Evolutionary conservation across 2,329 filamentous ascomycete genomes (phyloP).

Genomic region (Pseudogymnoascus sp.): DNA sequence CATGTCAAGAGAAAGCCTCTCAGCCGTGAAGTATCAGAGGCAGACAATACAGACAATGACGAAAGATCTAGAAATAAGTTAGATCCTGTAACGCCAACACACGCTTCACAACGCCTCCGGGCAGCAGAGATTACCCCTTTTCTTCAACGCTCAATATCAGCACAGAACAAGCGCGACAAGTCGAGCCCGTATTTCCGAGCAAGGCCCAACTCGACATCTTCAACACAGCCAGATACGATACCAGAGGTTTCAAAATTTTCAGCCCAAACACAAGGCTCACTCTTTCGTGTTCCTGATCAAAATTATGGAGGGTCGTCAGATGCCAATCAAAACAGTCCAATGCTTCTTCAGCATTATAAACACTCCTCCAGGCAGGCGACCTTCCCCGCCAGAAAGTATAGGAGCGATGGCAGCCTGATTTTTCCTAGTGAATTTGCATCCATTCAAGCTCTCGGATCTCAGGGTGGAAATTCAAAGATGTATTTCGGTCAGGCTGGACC

Average conservation of each 20-base stretch:
- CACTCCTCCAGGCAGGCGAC: background rate
- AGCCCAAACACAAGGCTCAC: too few relatives aligned
- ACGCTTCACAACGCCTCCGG: background rate
- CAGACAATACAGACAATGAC: background rate
- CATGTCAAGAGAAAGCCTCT: background rate
- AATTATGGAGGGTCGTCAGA: background rate
- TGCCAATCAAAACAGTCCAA: background rate
- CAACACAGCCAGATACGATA: background rate
- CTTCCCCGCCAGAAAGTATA: background rate
- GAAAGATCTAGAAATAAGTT: background rate
- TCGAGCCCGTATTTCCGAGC: constrained; percentile 1
- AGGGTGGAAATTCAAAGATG: background rate
- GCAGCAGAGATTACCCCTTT: background rate
- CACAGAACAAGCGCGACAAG: constrained; percentile 5
- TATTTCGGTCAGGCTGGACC: background rate
- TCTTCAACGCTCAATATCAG: background rate
- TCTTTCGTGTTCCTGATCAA: background rate
- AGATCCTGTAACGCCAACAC: background rate
- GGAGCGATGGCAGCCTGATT: background rate
- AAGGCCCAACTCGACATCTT: background rate
- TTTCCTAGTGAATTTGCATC: background rate
- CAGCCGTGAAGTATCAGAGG: background rate
- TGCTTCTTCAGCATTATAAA: background rate
- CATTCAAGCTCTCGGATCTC: background rate
- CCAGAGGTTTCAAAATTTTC: background rate